Percentiles rank a stretch among this genome's conserved stretches.
Conservation (phyloP, 148 eudicot species). For the Heliosperma pusillum region DNA sequence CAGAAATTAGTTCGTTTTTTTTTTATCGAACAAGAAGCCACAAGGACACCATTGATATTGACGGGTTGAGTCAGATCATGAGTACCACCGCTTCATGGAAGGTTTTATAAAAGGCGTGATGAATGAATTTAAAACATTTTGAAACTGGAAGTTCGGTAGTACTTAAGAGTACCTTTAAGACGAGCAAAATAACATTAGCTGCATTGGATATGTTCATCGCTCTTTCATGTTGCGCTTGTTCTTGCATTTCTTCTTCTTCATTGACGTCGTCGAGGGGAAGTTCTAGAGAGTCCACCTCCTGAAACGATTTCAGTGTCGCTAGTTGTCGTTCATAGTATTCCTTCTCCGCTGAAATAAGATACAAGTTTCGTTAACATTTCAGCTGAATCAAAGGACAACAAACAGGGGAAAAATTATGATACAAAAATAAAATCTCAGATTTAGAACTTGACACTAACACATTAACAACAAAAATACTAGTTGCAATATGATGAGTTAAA, state of each 20-base stretch:
- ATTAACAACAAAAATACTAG: too few species aligned
- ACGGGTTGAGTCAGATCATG: neutral
- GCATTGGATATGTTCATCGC: slow-evolving; percentile 67
- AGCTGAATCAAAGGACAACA: neutral
- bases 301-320: slow-evolving; percentile 62
- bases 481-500: neutral
- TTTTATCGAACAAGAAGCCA: too few species aligned
- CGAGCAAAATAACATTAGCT: slow-evolving; percentile 53
- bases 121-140: too few species aligned
- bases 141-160: neutral
- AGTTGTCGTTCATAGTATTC: slow-evolving; percentile 66
- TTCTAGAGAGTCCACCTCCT: slow-evolving; percentile 58
- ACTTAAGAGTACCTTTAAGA: slow-evolving; percentile 45
- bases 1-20: neutral
- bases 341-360: slow-evolving; percentile 45
- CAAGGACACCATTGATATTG: too few species aligned
- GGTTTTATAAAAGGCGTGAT: neutral
- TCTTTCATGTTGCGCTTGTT: slow-evolving; percentile 61
- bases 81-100: neutral
- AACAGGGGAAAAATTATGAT: neutral
- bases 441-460: too few species aligned
- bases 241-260: slow-evolving; percentile 41
- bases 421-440: neutral
- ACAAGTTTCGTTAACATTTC: neutral
- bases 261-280: slow-evolving; percentile 25